Evolutionary conservation across 345 rosid species (phyloP).

Genomic region (Camelina neglecta): DNA sequence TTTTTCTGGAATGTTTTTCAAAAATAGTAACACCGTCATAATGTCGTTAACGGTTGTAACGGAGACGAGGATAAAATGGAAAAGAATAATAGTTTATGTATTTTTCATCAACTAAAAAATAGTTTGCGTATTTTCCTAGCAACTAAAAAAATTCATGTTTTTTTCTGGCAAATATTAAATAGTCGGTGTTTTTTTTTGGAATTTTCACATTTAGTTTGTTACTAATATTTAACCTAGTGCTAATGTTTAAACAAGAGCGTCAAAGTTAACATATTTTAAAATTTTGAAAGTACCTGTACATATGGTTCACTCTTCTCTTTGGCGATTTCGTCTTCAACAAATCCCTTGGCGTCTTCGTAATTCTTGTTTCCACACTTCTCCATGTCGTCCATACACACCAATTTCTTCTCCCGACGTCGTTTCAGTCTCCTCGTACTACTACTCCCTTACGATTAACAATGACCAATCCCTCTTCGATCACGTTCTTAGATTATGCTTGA

Average conservation of each 20-base stretch:
- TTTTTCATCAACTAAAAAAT: too few relatives aligned
- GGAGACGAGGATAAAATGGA: too few relatives aligned
- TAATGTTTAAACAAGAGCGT: background rate
- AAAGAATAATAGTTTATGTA: too few relatives aligned
- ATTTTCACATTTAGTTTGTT: too few relatives aligned
- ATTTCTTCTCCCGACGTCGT: conserved; percentile 17
- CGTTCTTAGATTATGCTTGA: conserved; percentile 50
- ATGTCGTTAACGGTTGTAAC: too few relatives aligned
- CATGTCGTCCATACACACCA: conserved; percentile 17
- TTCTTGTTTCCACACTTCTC: conserved; percentile 22
- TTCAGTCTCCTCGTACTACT: conserved; percentile 32
- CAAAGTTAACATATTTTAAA: background rate
- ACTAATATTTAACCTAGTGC: background rate
- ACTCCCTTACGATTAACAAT: conserved; percentile 23
- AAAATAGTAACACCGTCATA: too few relatives aligned
- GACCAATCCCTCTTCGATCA: conserved; percentile 43
- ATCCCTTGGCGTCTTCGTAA: conserved; percentile 23
- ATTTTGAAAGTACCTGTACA: background rate
- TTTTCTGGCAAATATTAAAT: too few relatives aligned
- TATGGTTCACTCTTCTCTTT: conserved; percentile 32
- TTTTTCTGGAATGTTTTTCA: too few relatives aligned
- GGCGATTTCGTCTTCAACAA: conserved; percentile 41
- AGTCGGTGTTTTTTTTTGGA: too few relatives aligned
- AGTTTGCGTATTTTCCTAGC: too few relatives aligned
- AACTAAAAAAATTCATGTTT: too few relatives aligned